Base-by-base conservation (phyloP, 163 green algal species). In the Trebouxia gelatinosa region DNA sequence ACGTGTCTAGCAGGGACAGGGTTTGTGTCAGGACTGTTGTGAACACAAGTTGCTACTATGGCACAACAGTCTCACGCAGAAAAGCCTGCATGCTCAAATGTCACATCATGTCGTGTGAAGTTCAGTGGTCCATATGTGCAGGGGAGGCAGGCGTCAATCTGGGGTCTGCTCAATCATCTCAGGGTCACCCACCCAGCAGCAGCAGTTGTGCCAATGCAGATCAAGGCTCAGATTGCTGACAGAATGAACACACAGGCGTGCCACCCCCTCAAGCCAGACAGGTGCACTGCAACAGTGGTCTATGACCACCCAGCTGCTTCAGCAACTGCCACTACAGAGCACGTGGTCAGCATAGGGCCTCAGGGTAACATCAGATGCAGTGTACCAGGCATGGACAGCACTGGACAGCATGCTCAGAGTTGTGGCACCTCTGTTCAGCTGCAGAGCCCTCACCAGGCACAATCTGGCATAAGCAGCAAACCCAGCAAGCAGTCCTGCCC, bases 131-230 rank as follows among this genome's bases (percentile, higher is more conserved):
- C 51, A 62, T 34, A 17, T 28, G 29, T 76, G 40, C 68, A 76
- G 68, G 68, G 68, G 28, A 39, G 68, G n/a, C 68, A 76, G 21
- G 68, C 68, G 40, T 76, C 68, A 13, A 76, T 76, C 17, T 76
- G 68, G 68, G 68, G 68, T n/a, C n/a, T 76, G 68, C 43, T 76
- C 11, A 76, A 61, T 28, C 68, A 76, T 35, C 16, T 76, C 3
- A 39, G 68, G 1, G 28, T 76, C n/a, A 76, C 68, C 13, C 68
- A 76, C 16, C 68, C 68, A 39, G 43, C 68, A 62, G 40, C 68
- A 62, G 4, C 29, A 26, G 40, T 62, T 5, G 26, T 62, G 2
- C 16, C 26, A 28, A 76, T 28, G 6, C 68, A 76, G 39, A 31
- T 16, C 13, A 5, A 35, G 3, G 40, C 13, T n/a, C 28, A 76